Base-by-base conservation (phyloP, 2,329 filamentous ascomycete species). In the Penicillium concentricum region DNA sequence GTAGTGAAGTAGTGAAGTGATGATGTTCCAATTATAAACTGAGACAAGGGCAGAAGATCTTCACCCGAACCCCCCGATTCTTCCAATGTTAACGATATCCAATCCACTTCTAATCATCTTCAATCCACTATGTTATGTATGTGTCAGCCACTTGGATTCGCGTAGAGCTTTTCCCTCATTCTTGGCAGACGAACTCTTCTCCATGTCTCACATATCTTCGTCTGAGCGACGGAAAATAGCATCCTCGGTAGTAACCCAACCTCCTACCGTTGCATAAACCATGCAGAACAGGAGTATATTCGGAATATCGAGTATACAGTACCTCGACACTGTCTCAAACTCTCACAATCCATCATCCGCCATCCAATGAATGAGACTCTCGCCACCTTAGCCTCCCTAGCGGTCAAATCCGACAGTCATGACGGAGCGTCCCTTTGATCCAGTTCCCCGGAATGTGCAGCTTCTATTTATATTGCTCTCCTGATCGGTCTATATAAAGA, bases 361-460 rank as follows among this genome's bases (percentile, higher is more conserved):
- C 22, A 44, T 42, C 56, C 56, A 48, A 58, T 58, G 35, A 47
- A 56, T 58, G 35, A 24, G 30, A 39, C 34, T 15, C 22, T 56
- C 35, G 47, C 56, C 53, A 56, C 53, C 35, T 54, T 20, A 45
- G 44, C 37, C 56, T 51, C 52, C 47, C 28, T 47, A 22, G 22
- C 53, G 53, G 53, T 28, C 32, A 47, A 30, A 30, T 3, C 50
- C 42, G 50, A 37, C 13, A 44, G n/a, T 53, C 42, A 53, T 53
- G 51, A 53, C 51, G 24, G 39, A 44, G 20, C 5, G 16, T n/a
- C 9, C 44, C 44, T n/a, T 34, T 22, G 38, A 15, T 18, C 10
- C 22, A 12, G n/a, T 16, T 16, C n/a, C 28, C 28, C 15, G 12
- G 20, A 43, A 51, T 51, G 37, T 51, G 28, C 16, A 20, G 6